Percentiles rank a stretch among this genome's conserved stretches.
These are phyloP conservation scores for Betula pendula DNA, from an alignment of 306 rosid genomes.

Conservation along the genomic window DNA sequence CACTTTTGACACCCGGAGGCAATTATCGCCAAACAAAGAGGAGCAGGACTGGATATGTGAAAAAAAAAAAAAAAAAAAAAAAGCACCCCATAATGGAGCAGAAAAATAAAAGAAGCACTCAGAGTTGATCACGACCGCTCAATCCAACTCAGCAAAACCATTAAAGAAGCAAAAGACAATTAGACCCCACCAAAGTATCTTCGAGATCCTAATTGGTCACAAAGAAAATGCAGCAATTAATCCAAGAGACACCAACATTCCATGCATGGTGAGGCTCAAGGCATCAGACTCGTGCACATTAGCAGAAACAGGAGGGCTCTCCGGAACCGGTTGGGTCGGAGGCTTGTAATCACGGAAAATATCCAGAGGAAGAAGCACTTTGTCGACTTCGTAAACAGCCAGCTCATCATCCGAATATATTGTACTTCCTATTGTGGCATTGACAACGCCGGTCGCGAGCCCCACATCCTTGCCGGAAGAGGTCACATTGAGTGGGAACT, in stretches of 20 bases:
- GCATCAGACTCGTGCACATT: conserved; percentile 15
- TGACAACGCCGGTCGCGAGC: conserved; percentile 46
- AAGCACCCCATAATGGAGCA: background rate
- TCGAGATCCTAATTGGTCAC: background rate
- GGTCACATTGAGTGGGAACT: conserved; percentile 46
- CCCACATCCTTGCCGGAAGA: conserved; percentile 48
- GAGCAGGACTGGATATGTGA: no score
- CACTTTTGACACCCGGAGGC: no score
- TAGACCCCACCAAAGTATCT: background rate
- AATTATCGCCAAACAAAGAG: no score
- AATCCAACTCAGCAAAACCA: conserved; percentile 14
- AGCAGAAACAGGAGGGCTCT: background rate
- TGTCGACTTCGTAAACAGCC: conserved; percentile 47
- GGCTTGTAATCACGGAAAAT: conserved; percentile 39
- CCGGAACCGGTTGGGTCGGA: conserved; percentile 27
- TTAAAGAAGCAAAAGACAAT: conserved; percentile 18
- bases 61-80: background rate
- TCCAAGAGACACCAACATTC: conserved; percentile 29
- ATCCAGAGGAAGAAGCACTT: conserved; percentile 43
- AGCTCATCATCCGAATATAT: conserved; percentile 45
- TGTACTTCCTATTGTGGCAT: conserved; percentile 44
- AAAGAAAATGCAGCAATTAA: conserved; percentile 10
- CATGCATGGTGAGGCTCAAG: conserved; percentile 13
- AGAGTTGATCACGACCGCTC: conserved; percentile 10
- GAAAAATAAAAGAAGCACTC: background rate